Percentiles rank a stretch among this genome's conserved stretches.
Evolutionary conservation across 164 flowering plant species (phyloP).

Genomic region (Euptelea pleiosperma): DNA sequence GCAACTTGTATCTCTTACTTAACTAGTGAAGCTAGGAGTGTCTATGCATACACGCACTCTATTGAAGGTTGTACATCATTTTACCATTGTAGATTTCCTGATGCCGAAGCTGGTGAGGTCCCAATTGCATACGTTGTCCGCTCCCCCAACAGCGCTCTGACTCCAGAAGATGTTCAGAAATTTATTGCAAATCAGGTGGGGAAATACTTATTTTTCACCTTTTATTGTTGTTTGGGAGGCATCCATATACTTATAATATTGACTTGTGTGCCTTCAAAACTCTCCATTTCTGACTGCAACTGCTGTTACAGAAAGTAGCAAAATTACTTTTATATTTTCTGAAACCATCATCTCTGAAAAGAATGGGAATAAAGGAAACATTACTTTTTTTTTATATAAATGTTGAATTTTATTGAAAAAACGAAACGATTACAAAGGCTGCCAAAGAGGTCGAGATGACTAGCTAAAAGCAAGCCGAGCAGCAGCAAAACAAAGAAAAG

Average conservation of each 20-base stretch:
- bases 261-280: too few species aligned
- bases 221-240: background rate
- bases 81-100: conserved; percentile 48
- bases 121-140: conserved; percentile 80
- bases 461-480: too few species aligned
- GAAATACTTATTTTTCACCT: background rate
- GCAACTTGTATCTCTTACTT: too few species aligned
- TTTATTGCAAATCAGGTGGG: conserved; percentile 78
- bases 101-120: conserved; percentile 89
- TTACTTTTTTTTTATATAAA: too few species aligned
- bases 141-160: conserved; percentile 55
- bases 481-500: too few species aligned
- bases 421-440: too few species aligned
- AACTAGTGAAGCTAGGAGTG: background rate
- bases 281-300: background rate
- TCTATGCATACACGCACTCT: background rate
- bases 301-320: background rate
- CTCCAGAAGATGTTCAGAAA: conserved; percentile 56
- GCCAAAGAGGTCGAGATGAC: too few species aligned
- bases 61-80: conserved; percentile 6
- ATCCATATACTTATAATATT: background rate
- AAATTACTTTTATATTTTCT: too few species aligned
- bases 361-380: too few species aligned
- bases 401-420: too few species aligned
- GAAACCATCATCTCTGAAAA: too few species aligned